Evolutionary conservation across 148 eudicot genomes (phyloP), one percentile per base, ranked within the genome.

Genomic region (Simmondsia chinensis): DNA sequence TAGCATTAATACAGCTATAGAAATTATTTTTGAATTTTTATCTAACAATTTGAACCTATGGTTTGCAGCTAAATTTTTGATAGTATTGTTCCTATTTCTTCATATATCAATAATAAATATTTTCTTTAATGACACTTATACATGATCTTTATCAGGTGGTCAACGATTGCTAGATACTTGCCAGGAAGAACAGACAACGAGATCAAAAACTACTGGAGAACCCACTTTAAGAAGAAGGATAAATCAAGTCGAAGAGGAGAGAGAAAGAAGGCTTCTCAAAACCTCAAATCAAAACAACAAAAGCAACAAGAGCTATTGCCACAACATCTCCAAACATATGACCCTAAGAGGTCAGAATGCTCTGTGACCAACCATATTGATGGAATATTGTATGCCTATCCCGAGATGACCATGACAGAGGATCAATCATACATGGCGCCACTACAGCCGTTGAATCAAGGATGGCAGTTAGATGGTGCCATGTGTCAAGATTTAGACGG

Each of bases 121-220:
- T n/a, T n/a, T n/a, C n/a, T n/a, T 33, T 18, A 19, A 22, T 34
- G 17, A 7, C 2, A 0, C 5, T 28, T 28, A 5, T 5, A 5
- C 31, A 28, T 28, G 31, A 9, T 28, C 9, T 28, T 28, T 9
- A 5, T 28, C n/a, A 77, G 76, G 42, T 77, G 76, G 83, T 77
- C 83, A 0, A 76, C 83, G 11, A 77, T 77, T 22, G 83, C 83
- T 9, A 44, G 79, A 42, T 72, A 73, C 59, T 49, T 77, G 41
- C 83, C 76, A 0, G 79, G 83, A 34, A 69, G 83, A 52, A 77
- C 79, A 5, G 79, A 72, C 31, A 77, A 72, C 2, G 83, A 73
- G 33, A 77, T 77, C 12, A 77, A 77, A 13, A 77, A 77, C 22
- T 73, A 69, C 26, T 73, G 79, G 76, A 53, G 84, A 58, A 77